Base-by-base conservation (phyloP, 306 rosid species). In the Carpinus fangiana region DNA sequence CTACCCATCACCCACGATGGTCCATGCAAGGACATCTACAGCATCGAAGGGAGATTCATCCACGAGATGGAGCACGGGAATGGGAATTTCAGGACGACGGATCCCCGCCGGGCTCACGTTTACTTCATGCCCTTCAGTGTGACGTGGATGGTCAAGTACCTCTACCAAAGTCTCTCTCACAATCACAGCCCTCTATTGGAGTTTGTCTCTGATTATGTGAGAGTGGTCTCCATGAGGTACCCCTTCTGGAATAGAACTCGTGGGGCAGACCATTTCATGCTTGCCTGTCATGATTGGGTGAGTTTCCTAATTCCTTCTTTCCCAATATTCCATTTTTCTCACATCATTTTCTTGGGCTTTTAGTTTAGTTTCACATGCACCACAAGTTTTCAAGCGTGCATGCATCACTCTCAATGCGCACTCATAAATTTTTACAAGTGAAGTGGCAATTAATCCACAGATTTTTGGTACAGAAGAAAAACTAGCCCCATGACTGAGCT, bases 251-350 rank as follows among this genome's bases (percentile, higher is more conserved):
- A 92, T 69, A 84, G 79, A 79, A 85, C 97, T 79, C 82, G n/a
- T 67, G 97, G 97, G 74, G 96, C 98, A 13, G 94, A 94, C 87
- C 97, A 92, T 84, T 92, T 94, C 94, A 89, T 94, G 92, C 84
- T 94, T 68, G 84, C 93, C 46, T 92, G 97, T 68, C 98, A 92
- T 86, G 98, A 94, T 88, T 94, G 97, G 94, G 98, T 94, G 70
- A 79, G 87, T 74, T 80, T 79, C 51, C 31, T 31, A 31, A 2
- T 62, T 68, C 43, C 7, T 48, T 2, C 16, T 2, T 31, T 31
- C 34, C 34, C 23, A n/a, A n/a, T n/a, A 31, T 52, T 26, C 7
- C 21, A 18, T 20, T 13, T 13, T 21, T 72, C 53, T 23, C 7
- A 14, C 34, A 11, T 70, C 34, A 12, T 21, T 43, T 73, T 28